Conservation (phyloP, 2,329 filamentous ascomycete species). For the Gnomoniopsis smithogilvyi region DNA sequence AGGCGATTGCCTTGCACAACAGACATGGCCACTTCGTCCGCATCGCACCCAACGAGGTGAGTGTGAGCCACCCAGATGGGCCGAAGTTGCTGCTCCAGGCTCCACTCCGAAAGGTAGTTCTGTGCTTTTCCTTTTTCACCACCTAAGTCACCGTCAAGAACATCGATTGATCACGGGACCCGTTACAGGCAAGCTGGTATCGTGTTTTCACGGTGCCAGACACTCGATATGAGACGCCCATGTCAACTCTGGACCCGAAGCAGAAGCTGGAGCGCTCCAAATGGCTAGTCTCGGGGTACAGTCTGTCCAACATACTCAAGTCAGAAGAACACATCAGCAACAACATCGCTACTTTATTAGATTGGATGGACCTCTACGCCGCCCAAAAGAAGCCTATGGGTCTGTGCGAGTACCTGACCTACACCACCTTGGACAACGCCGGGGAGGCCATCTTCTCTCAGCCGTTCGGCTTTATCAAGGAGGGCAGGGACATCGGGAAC, state of each 20-base stretch:
- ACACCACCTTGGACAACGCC: slow-evolving; percentile 30
- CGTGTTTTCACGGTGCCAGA: slow-evolving; percentile 36
- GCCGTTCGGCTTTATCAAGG: slow-evolving; percentile 25
- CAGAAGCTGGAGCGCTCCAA: slow-evolving; percentile 30
- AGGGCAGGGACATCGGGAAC: slow-evolving; percentile 28
- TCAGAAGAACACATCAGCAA: slow-evolving; percentile 18
- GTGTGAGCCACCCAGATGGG: slow-evolving; percentile 38
- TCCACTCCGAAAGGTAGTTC: slow-evolving; percentile 31
- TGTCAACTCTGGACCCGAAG: slow-evolving; percentile 34
- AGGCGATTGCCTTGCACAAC: slow-evolving; percentile 34
- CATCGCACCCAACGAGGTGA: slow-evolving; percentile 40
- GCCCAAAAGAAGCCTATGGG: slow-evolving; percentile 17
- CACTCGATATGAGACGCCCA: slow-evolving; percentile 35
- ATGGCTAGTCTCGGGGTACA: slow-evolving; percentile 30
- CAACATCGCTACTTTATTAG: slow-evolving; percentile 18
- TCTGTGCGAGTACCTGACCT: slow-evolving; percentile 23
- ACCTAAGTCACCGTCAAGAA: too few species aligned
- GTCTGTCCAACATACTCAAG: slow-evolving; percentile 28
- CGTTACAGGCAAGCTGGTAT: slow-evolving; percentile 26
- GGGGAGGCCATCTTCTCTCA: slow-evolving; percentile 30
- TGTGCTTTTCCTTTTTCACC: not conserved
- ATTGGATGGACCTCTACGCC: slow-evolving; percentile 20
- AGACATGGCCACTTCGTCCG: slow-evolving; percentile 39
- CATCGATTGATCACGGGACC: too few species aligned
- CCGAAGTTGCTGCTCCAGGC: slow-evolving; percentile 34